Percentiles rank a stretch among this genome's conserved stretches.
Evolutionary conservation across 164 flowering plant species (phyloP).

Genomic region (Nymphaea thermarum): DNA sequence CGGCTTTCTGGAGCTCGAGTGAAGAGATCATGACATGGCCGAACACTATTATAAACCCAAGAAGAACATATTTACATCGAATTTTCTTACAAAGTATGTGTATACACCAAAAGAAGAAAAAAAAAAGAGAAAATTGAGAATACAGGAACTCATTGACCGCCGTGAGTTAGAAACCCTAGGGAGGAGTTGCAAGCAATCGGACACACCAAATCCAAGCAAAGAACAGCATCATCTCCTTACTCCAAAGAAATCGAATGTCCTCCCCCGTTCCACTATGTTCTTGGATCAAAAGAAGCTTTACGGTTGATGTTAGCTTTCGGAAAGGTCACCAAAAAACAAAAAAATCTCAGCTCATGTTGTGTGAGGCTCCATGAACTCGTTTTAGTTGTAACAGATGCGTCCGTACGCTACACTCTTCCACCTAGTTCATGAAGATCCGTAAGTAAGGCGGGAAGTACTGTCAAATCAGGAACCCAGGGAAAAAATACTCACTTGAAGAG

Average conservation of each 20-base stretch:
- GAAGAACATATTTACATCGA: neutral
- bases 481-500: slow-evolving; percentile 47
- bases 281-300: neutral
- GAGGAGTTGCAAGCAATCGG: neutral
- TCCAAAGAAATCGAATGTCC: neutral
- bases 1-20: too few relatives aligned
- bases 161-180: neutral
- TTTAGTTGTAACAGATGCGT: neutral
- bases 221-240: neutral
- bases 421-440: slow-evolving; percentile 28
- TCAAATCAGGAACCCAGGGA: neutral
- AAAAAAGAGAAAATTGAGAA: neutral
- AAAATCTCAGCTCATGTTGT: neutral
- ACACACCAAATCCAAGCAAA: neutral
- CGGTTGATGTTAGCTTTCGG: neutral
- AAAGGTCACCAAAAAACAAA: neutral
- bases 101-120: neutral
- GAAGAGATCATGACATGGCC: neutral
- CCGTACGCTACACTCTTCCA: slow-evolving; percentile 4
- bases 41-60: too few relatives aligned
- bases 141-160: neutral
- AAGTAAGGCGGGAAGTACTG: neutral
- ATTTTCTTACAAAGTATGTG: too few relatives aligned
- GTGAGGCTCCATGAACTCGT: neutral
- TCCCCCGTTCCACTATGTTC: neutral